Conservation (phyloP, 1,284 basidiomycete genomes). For the Fomitopsis pinicola region DNA sequence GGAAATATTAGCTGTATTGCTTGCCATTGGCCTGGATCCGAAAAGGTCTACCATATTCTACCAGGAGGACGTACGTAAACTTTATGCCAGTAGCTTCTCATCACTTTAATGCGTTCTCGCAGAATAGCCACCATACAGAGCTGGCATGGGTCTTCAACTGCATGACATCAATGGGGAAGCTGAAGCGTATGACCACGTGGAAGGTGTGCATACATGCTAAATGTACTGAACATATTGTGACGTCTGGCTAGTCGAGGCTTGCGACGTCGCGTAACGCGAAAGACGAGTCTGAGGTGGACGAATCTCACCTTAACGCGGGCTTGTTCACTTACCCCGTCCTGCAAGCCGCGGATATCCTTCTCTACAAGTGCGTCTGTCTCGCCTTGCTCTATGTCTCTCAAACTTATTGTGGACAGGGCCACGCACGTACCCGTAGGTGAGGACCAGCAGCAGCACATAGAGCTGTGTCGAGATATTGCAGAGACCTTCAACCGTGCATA, state of each 20-base stretch:
- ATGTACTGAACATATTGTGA: not conserved
- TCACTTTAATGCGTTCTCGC: not conserved
- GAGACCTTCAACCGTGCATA: slow-evolving; percentile 78
- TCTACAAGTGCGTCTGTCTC: slow-evolving; percentile 60
- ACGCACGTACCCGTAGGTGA: slow-evolving; percentile 96
- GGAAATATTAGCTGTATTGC: slow-evolving; percentile 80
- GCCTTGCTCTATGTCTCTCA: not conserved
- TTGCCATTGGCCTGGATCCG: slow-evolving; percentile 86
- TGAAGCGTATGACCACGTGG: slow-evolving; percentile 94
- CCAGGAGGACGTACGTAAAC: slow-evolving; percentile 74
- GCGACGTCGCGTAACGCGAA: slow-evolving; percentile 72
- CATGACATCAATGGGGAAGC: slow-evolving; percentile 76
- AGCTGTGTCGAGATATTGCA: slow-evolving; percentile 82
- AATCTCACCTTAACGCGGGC: slow-evolving; percentile 79
- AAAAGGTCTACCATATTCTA: slow-evolving; percentile 77
- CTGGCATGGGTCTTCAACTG: slow-evolving; percentile 92
- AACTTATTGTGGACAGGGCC: slow-evolving; percentile 42
- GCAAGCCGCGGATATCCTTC: slow-evolving; percentile 90
- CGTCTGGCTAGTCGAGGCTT: slow-evolving; percentile 56
- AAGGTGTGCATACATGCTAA: slow-evolving; percentile 50
- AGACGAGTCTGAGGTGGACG: slow-evolving; percentile 74
- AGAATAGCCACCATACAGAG: slow-evolving; percentile 86
- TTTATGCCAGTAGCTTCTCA: not conserved
- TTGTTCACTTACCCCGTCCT: slow-evolving; percentile 91
- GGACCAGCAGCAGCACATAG: slow-evolving; percentile 93